Conservation (phyloP, 2,329 filamentous ascomycete species). For the Mariannaea sp. region DNA sequence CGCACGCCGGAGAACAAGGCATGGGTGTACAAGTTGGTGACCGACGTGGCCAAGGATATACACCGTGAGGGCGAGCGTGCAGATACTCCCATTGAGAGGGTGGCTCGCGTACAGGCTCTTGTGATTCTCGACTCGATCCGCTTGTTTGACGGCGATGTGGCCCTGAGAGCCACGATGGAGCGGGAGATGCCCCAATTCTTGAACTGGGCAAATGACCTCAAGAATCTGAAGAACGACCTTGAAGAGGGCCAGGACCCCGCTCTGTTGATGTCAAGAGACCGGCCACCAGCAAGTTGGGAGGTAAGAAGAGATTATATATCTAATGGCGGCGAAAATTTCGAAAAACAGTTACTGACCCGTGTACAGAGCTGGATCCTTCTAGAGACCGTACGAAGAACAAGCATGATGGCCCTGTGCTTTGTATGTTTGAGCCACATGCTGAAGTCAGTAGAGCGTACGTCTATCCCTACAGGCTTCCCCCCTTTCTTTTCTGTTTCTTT, state of each 20-base stretch:
- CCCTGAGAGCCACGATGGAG: conserved; percentile 47
- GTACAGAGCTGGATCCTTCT: conserved; percentile 48
- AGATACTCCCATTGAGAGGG: conserved; percentile 43
- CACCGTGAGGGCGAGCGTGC: conserved; percentile 42
- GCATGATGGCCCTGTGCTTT: conserved; percentile 42
- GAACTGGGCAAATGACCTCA: conserved; percentile 46
- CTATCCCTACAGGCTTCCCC: too few species aligned
- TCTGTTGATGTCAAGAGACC: conserved; percentile 34
- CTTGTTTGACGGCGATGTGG: conserved; percentile 51
- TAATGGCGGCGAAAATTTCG: too few species aligned
- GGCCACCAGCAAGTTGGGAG: conserved; percentile 50
- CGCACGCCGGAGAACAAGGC: conserved; percentile 45
- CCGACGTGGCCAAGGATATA: conserved; percentile 45
- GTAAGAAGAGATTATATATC: too few species aligned
- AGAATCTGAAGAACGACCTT: conserved; percentile 42
- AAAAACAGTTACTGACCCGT: conserved; percentile 9
- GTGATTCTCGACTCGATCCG: conserved; percentile 49
- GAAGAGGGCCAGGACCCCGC: conserved; percentile 34
- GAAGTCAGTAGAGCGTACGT: conserved; percentile 41
- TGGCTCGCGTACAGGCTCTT: conserved; percentile 51
- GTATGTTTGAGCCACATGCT: conserved; percentile 44
- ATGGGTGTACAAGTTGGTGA: conserved; percentile 47
- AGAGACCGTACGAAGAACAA: conserved; percentile 48
- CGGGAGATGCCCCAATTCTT: conserved; percentile 44
- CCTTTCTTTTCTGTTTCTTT: too few species aligned